These are phyloP conservation scores for Chenopodium quinoa DNA, from an alignment of 148 eudicot genomes.

Conservation along the genomic window DNA sequence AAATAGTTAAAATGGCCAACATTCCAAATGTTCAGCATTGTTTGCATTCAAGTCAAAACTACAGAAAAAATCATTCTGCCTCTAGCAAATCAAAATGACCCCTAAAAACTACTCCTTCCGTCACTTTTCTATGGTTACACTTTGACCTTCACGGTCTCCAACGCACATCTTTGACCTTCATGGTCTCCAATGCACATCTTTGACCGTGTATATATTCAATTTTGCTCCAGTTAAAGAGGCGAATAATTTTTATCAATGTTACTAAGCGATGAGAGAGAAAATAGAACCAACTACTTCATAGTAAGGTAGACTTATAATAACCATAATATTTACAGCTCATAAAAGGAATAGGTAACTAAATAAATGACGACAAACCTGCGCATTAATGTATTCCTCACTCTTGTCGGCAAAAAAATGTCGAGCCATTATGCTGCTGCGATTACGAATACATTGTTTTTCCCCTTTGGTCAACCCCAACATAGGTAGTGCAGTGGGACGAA, in stretches of 20 bases:
- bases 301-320: not conserved
- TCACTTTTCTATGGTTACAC: no score
- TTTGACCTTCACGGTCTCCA: no score
- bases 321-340: not conserved
- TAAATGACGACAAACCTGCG: constrained; percentile 53
- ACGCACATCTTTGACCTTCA: no score
- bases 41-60: not conserved
- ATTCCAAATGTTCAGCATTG: not conserved
- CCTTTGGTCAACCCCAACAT: constrained; percentile 82
- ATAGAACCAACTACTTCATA: no score
- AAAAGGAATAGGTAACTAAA: not conserved
- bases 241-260: not conserved
- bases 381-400: constrained; percentile 82
- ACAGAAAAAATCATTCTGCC: not conserved
- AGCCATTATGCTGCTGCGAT: constrained; percentile 96
- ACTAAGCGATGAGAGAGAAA: not conserved
- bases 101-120: not conserved
- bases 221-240: not conserved
- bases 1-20: not conserved
- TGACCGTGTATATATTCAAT: not conserved
- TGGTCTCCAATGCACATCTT: no score
- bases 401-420: constrained; percentile 88
- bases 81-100: not conserved
- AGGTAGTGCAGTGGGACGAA: constrained; percentile 79
- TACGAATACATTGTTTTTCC: constrained; percentile 91